Conservation (phyloP, 352 stramenopile genomes). For the Pythium volutum region DNA sequence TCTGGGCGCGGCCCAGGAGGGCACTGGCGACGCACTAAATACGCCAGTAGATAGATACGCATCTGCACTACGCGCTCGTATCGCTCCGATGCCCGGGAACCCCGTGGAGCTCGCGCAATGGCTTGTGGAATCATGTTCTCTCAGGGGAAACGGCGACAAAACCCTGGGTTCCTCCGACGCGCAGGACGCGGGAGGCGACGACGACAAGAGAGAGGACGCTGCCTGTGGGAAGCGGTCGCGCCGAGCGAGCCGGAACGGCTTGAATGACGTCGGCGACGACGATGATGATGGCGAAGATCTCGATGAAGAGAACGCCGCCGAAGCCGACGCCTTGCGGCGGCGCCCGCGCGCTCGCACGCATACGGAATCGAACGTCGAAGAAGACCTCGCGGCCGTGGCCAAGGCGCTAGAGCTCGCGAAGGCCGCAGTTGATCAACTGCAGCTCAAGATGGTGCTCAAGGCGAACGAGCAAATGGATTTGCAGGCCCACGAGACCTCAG, state of each 20-base stretch:
- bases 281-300: slow-evolving; percentile 31
- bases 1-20: slow-evolving; percentile 1
- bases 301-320: slow-evolving; percentile 18
- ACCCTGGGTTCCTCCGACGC: not conserved
- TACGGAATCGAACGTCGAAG: slow-evolving; percentile 18
- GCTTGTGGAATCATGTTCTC: slow-evolving; percentile 18
- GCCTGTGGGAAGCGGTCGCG: slow-evolving; percentile 14
- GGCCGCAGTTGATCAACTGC: slow-evolving; percentile 54
- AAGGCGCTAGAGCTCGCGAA: slow-evolving; percentile 52
- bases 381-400: slow-evolving; percentile 27
- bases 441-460: slow-evolving; percentile 52
- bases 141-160: not conserved
- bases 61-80: slow-evolving; percentile 1
- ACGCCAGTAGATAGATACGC: not conserved
- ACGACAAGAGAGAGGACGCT: not conserved
- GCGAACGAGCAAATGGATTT: slow-evolving; percentile 40
- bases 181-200: not conserved
- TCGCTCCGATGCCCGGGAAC: slow-evolving; percentile 4
- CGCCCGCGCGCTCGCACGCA: slow-evolving; percentile 20
- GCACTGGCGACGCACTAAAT: not conserved
- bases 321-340: not conserved
- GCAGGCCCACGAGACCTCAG: slow-evolving; percentile 27
- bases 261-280: slow-evolving; percentile 5
- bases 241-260: slow-evolving; percentile 5
- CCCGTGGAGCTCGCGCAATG: slow-evolving; percentile 23